Percentiles rank a stretch among this genome's conserved stretches.
phyloP scores from a whole-genome alignment of 257 asterid species.

The Euphrasia confusa region DNA sequence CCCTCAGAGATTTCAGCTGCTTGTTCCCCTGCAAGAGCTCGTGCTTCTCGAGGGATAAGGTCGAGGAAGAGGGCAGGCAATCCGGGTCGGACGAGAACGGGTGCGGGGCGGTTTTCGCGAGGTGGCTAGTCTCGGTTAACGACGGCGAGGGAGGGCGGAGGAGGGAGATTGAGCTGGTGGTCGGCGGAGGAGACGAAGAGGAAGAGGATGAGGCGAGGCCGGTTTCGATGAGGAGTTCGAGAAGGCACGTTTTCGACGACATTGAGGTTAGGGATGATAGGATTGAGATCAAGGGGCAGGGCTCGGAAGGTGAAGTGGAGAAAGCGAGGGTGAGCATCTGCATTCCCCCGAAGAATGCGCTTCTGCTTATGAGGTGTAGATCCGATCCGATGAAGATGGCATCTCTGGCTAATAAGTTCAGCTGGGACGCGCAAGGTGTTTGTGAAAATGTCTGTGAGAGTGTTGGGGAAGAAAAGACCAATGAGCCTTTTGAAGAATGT shows the following conservation, averaged over 20 bases:
- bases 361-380: constrained; percentile 88
- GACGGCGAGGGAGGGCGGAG: constrained; percentile 59
- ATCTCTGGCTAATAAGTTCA: constrained; percentile 47
- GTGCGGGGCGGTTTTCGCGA: constrained; percentile 67
- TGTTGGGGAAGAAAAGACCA: constrained; percentile 23
- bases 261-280: constrained; percentile 61
- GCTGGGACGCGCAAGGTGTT: constrained; percentile 48
- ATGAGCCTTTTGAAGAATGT: neutral
- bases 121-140: constrained; percentile 76
- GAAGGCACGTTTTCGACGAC: constrained; percentile 89
- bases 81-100: constrained; percentile 32
- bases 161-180: constrained; percentile 82
- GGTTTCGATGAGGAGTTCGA: constrained; percentile 43
- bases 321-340: constrained; percentile 68
- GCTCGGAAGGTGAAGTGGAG: constrained; percentile 35
- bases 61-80: constrained; percentile 26
- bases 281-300: constrained; percentile 45
- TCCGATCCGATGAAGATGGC: constrained; percentile 97
- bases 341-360: constrained; percentile 91
- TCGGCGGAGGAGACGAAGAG: constrained; percentile 66
- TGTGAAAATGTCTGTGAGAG: constrained; percentile 21
- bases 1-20: constrained; percentile 78
- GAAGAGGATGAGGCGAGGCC: constrained; percentile 42
- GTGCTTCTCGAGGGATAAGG: constrained; percentile 51
- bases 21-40: constrained; percentile 70